These are phyloP conservation scores for Fraxinus ornus DNA, from an alignment of 305 asterid genomes.

Conservation along the genomic window DNA sequence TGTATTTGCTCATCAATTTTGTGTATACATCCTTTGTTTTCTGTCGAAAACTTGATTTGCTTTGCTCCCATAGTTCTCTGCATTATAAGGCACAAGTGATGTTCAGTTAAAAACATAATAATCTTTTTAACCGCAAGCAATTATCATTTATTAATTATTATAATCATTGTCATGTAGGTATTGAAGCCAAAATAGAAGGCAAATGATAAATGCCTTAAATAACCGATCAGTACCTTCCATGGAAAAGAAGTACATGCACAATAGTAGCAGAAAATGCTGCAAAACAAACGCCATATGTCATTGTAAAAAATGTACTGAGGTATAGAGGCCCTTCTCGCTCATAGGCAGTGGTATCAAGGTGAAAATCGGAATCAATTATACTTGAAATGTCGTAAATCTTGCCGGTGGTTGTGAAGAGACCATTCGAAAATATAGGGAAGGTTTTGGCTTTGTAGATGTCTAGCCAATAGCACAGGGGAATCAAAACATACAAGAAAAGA, in stretches of 20 bases:
- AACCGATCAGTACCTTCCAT: slow-evolving; percentile 58
- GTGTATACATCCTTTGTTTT: slow-evolving; percentile 74
- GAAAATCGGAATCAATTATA: slow-evolving; percentile 66
- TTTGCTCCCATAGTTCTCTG: slow-evolving; percentile 86
- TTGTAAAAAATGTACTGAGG: slow-evolving; percentile 75
- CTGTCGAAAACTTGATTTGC: slow-evolving; percentile 66
- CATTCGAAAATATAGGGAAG: slow-evolving; percentile 73
- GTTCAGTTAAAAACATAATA: not conserved
- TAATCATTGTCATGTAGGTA: not conserved
- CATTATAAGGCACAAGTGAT: slow-evolving; percentile 6
- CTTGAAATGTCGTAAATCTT: slow-evolving; percentile 60
- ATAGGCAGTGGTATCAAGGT: slow-evolving; percentile 61
- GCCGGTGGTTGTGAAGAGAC: slow-evolving; percentile 54
- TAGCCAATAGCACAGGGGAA: slow-evolving; percentile 77
- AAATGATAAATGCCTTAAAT: not conserved
- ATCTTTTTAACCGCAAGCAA: not conserved
- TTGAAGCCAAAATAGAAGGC: not conserved
- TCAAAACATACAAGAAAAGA: slow-evolving; percentile 64
- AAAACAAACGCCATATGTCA: slow-evolving; percentile 82
- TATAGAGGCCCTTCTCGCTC: slow-evolving; percentile 58
- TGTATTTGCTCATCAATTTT: slow-evolving; percentile 70
- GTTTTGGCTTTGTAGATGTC: slow-evolving; percentile 62
- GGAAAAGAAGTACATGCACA: slow-evolving; percentile 72
- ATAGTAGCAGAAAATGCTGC: slow-evolving; percentile 74
- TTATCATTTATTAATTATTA: not conserved